A percentile compares a stretch with the other conserved stretches of the same genome.
Conservation (phyloP, 106 monocot genomes). For the Dioscorea alata region DNA sequence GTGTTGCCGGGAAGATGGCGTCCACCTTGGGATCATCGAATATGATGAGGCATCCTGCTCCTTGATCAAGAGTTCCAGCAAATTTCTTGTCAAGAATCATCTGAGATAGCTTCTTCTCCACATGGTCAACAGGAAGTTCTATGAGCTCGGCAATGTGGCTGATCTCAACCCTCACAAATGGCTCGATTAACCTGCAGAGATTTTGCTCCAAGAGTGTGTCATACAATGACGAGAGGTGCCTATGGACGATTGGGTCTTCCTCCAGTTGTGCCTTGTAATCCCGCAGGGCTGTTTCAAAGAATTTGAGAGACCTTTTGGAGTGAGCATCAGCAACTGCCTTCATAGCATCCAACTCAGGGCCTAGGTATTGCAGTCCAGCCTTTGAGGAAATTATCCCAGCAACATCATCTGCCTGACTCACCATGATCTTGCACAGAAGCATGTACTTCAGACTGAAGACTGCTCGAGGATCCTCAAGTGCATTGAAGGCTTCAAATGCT, state of each 20-base stretch:
- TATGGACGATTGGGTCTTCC: constrained; percentile 91
- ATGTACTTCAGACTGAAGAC: constrained; percentile 94
- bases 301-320: constrained; percentile 71
- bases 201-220: constrained; percentile 95
- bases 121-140: constrained; percentile 65
- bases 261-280: constrained; percentile 81
- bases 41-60: constrained; percentile 78
- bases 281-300: constrained; percentile 70
- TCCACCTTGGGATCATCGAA: constrained; percentile 75
- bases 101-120: constrained; percentile 93
- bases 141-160: constrained; percentile 73
- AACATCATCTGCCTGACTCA: constrained; percentile 87
- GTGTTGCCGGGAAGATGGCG: constrained; percentile 73
- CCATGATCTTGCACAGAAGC: constrained; percentile 99
- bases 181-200: constrained; percentile 88
- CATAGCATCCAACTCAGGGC: constrained; percentile 94
- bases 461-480: constrained; percentile 74
- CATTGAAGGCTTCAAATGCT: constrained; percentile 94
- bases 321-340: constrained; percentile 96
- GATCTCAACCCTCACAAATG: constrained; percentile 81
- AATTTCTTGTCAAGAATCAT: constrained; percentile 98
- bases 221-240: constrained; percentile 86
- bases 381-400: constrained; percentile 93
- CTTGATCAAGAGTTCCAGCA: constrained; percentile 89
- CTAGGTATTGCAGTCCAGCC: constrained; percentile 77